Percentiles rank a stretch among this genome's conserved stretches.
Evolutionary conservation across 1,284 basidiomycete genomes (phyloP).

Genomic region (Apiotrichum siamense): DNA sequence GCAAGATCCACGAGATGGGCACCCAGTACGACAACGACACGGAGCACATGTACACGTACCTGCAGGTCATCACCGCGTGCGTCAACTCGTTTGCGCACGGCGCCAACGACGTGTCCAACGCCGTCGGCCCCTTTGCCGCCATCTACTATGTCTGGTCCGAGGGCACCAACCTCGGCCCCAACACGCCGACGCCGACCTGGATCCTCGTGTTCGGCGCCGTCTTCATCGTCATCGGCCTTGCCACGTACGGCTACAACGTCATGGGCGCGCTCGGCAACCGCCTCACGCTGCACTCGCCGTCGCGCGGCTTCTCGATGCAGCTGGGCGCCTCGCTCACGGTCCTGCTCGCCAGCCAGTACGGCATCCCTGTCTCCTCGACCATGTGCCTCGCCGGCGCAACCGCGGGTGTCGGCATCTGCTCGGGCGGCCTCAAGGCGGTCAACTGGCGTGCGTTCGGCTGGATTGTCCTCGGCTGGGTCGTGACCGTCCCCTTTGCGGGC

Average conservation of each 20-base stretch:
- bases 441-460: slow-evolving; percentile 33
- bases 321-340: slow-evolving; percentile 50
- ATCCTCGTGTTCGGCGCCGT: slow-evolving; percentile 47
- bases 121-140: slow-evolving; percentile 41
- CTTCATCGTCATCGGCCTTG: slow-evolving; percentile 50
- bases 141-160: slow-evolving; percentile 48
- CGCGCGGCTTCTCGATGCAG: slow-evolving; percentile 52
- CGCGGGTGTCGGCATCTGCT: slow-evolving; percentile 48
- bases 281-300: slow-evolving; percentile 50
- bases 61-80: slow-evolving; percentile 52
- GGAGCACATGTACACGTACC: slow-evolving; percentile 51
- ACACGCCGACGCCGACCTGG: slow-evolving; percentile 48
- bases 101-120: slow-evolving; percentile 45
- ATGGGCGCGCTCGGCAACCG: slow-evolving; percentile 49
- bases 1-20: slow-evolving; percentile 40
- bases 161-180: slow-evolving; percentile 28
- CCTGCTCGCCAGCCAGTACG: slow-evolving; percentile 47
- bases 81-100: slow-evolving; percentile 52
- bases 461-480: slow-evolving; percentile 35
- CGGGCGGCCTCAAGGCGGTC: slow-evolving; percentile 44
- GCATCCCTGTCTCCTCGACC: slow-evolving; percentile 45
- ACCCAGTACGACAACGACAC: slow-evolving; percentile 50
- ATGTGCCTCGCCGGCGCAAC: slow-evolving; percentile 51
- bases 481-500: slow-evolving; percentile 47
- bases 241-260: slow-evolving; percentile 47